phyloP scores from a whole-genome alignment of 2,329 filamentous ascomycete species.

The Neurospora crassa region DNA sequence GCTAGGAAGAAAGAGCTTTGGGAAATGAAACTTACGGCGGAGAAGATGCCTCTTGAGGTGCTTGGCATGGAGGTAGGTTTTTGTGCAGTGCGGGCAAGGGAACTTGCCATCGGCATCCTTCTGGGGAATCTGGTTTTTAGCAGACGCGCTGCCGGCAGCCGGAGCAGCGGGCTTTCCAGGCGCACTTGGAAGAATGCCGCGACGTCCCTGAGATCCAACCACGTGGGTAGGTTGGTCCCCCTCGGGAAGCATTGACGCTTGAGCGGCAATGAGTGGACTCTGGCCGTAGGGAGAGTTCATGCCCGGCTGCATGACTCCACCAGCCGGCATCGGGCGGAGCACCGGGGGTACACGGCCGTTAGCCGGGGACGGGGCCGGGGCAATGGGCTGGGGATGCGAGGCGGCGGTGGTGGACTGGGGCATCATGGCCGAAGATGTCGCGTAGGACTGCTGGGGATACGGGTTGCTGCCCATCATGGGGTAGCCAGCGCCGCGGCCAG shows the following conservation, averaged over 20 bases:
- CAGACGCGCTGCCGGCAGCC: slow-evolving; percentile 54
- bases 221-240: slow-evolving; percentile 73
- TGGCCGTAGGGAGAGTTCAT: slow-evolving; percentile 53
- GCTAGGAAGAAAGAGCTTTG: not conserved
- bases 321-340: slow-evolving; percentile 61
- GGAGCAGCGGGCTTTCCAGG: slow-evolving; percentile 75
- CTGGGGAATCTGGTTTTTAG: slow-evolving; percentile 77
- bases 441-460: slow-evolving; percentile 47
- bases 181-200: slow-evolving; percentile 85
- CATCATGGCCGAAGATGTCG: slow-evolving; percentile 51
- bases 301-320: slow-evolving; percentile 51
- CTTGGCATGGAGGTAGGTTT: slow-evolving; percentile 95
- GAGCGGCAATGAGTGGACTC: slow-evolving; percentile 41
- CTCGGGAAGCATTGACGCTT: slow-evolving; percentile 45
- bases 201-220: slow-evolving; percentile 85
- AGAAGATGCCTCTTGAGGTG: slow-evolving; percentile 94
- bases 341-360: slow-evolving; percentile 48
- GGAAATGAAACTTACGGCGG: slow-evolving; percentile 63
- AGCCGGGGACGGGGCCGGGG: slow-evolving; percentile 54
- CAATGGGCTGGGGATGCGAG: slow-evolving; percentile 66
- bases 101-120: slow-evolving; percentile 98
- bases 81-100: slow-evolving; percentile 94
- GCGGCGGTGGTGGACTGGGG: slow-evolving; percentile 56
- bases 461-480: slow-evolving; percentile 43
- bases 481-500: slow-evolving; percentile 39